Evolutionary conservation across 352 stramenopile species (phyloP).

Genomic region (Peronosclerospora sorghi): DNA sequence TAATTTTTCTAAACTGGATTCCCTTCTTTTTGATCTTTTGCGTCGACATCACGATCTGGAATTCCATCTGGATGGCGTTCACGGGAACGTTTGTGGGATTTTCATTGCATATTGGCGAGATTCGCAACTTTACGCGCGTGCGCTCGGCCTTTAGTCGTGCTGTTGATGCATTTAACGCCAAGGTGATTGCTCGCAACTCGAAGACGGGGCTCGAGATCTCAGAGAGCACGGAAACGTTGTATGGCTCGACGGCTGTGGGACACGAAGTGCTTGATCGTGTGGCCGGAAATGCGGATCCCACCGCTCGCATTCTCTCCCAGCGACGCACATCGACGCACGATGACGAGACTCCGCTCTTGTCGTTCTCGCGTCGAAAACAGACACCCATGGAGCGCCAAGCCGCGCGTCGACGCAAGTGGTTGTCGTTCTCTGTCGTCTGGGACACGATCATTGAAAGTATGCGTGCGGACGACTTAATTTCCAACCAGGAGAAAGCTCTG

Average conservation of each 20-base stretch:
- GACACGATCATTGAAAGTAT: conserved; percentile 96
- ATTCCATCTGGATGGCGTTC: conserved; percentile 94
- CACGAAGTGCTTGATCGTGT: conserved; percentile 54
- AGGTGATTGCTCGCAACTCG: conserved; percentile 68
- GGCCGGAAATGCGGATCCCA: conserved; percentile 22
- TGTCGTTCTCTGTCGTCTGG: conserved; percentile 96
- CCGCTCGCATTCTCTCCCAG: conserved; percentile 18
- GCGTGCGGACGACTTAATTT: conserved; percentile 87
- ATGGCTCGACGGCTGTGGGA: conserved; percentile 36
- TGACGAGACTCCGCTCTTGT: conserved; percentile 72
- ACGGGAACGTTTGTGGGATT: conserved; percentile 95
- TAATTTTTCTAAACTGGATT: conserved; percentile 94
- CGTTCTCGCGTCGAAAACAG: conserved; percentile 80
- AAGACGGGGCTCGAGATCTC: conserved; percentile 61
- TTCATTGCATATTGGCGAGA: conserved; percentile 92
- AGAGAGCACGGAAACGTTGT: conserved; percentile 26
- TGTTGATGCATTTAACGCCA: conserved; percentile 78
- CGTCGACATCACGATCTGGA: conserved; percentile 98
- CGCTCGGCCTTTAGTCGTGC: conserved; percentile 79
- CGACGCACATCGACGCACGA: conserved; percentile 25
- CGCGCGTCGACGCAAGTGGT: conserved; percentile 95
- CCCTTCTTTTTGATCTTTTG: conserved; percentile 97
- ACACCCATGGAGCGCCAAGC: conserved; percentile 75
- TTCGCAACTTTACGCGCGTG: conserved; percentile 87
- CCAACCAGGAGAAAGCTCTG: conserved; percentile 78